phyloP scores from a whole-genome alignment of 352 stramenopile species.

The Thraustochytrium sp. region DNA sequence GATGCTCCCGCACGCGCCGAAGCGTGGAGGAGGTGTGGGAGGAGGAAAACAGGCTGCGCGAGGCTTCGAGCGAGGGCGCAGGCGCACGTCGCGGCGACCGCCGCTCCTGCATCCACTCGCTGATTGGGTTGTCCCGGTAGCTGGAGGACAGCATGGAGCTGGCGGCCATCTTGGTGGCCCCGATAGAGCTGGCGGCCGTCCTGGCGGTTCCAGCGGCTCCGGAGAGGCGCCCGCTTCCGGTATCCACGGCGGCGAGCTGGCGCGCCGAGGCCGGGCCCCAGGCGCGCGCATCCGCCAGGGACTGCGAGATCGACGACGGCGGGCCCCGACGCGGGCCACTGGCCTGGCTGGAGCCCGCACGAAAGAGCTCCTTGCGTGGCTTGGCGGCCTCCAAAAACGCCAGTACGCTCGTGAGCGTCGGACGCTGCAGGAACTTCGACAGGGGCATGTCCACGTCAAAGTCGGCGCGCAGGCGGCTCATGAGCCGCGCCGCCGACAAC shows the following conservation, averaged over 20 bases:
- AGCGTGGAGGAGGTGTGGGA: not conserved
- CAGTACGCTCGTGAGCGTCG: conserved; percentile 53
- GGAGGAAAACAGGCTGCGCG: not conserved
- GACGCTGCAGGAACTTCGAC: conserved; percentile 55
- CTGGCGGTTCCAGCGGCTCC: too few relatives aligned
- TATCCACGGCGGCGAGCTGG: too few relatives aligned
- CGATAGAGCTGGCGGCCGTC: too few relatives aligned
- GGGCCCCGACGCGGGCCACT: too few relatives aligned
- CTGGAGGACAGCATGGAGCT: conserved; percentile 16
- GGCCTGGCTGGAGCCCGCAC: too few relatives aligned
- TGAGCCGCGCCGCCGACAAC: conserved; percentile 60
- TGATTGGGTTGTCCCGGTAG: not conserved
- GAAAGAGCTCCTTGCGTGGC: too few relatives aligned
- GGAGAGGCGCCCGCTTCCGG: too few relatives aligned
- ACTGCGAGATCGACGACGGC: too few relatives aligned
- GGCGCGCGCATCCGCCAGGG: too few relatives aligned
- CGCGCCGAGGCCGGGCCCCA: too few relatives aligned
- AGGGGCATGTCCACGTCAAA: conserved; percentile 55
- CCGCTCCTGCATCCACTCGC: conserved; percentile 8
- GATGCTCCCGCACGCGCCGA: not conserved
- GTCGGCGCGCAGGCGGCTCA: conserved; percentile 57
- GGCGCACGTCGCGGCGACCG: not conserved
- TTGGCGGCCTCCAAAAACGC: not conserved
- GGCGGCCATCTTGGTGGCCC: not conserved
- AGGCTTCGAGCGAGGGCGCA: too few relatives aligned